Conservation (phyloP, 2,329 filamentous ascomycete genomes). For the Akanthomyces muscarius region DNA sequence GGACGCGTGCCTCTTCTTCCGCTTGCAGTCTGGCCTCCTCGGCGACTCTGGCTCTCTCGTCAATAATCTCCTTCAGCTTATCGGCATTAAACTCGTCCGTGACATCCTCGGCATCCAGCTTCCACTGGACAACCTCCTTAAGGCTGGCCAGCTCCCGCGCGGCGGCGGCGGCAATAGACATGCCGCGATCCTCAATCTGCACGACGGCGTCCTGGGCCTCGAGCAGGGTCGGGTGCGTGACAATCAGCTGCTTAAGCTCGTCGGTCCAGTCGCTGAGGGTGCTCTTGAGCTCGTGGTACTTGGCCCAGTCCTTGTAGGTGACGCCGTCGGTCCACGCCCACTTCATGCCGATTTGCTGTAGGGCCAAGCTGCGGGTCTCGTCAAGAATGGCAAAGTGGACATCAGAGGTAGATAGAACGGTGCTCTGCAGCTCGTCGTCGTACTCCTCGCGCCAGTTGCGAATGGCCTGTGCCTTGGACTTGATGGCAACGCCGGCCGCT, state of each 20-base stretch:
- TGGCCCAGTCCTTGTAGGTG: conserved; percentile 95
- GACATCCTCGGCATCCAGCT: conserved; percentile 69
- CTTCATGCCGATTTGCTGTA: conserved; percentile 87
- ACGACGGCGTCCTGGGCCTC: conserved; percentile 64
- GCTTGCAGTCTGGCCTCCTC: conserved; percentile 30
- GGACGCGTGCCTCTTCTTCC: conserved; percentile 19
- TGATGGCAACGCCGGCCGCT: conserved; percentile 66
- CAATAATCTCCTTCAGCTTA: conserved; percentile 49
- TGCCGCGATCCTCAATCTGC: conserved; percentile 71
- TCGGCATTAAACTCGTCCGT: conserved; percentile 76
- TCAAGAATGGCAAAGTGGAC: conserved; percentile 80
- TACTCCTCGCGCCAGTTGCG: conserved; percentile 73
- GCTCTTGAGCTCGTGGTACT: conserved; percentile 83
- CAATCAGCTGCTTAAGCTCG: conserved; percentile 73
- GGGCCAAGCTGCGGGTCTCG: conserved; percentile 73
- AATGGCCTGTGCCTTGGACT: conserved; percentile 71
- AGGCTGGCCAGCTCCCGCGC: conserved; percentile 76
- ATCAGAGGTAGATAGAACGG: conserved; percentile 69
- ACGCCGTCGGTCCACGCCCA: conserved; percentile 97
- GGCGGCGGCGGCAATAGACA: conserved; percentile 72
- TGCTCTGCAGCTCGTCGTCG: conserved; percentile 62
- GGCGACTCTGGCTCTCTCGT: conserved; percentile 26
- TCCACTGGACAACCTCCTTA: conserved; percentile 82
- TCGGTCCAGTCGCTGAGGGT: conserved; percentile 81
- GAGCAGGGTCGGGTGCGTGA: conserved; percentile 66